Base-by-base conservation (phyloP, 1,284 basidiomycete genomes). In the Xerocomus nothofagi region DNA sequence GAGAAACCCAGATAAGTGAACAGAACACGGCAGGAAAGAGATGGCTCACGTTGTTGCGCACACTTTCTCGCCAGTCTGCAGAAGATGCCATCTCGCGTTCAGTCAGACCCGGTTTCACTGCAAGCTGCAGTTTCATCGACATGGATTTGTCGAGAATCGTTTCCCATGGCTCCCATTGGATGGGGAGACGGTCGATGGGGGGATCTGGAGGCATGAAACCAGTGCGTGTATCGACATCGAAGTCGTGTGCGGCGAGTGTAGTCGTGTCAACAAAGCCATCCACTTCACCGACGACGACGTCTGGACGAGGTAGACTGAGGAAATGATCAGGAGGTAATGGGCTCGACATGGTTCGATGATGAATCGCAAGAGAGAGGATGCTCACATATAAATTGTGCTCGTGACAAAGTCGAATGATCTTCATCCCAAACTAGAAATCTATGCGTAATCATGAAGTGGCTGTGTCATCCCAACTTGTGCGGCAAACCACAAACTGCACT, bases 221-320 rank as follows among this genome's bases (percentile, higher is more conserved):
- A 0, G 93, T 93, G 20, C 86, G 77, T 2, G 91, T 91, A 65
- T 96, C 91, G 57, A 98, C 88, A 66, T 97, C 93, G 74, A 93
- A 98, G 74, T 98, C 94, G 65, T 94, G 91, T 4, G 91, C 88
- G 12, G 92, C 91, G 47, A 94, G 82, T 4, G 92, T 93, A 11
- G 89, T 84, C 4, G 88, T 91, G 67, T 94, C 91, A n/a, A 78
- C 72, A 6, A 73, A 71, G 31, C 78, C 78, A 7, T 60, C 60
- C 15, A 63, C 62, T 12, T 67, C 66, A 26, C 54, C 53, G 1
- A 71, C 40, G 24, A 70, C 56, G 46, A 70, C 64, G 54, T 80
- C 77, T 4, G 78, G 80, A 34, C 82, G 82, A 15, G 84, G 81
- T 18, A 84, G 79, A 14, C 77, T 74, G 48, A 90, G 76, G 62